phyloP scores from a whole-genome alignment of 2,329 filamentous ascomycete genomes.

The Escovopsis sp. region DNA sequence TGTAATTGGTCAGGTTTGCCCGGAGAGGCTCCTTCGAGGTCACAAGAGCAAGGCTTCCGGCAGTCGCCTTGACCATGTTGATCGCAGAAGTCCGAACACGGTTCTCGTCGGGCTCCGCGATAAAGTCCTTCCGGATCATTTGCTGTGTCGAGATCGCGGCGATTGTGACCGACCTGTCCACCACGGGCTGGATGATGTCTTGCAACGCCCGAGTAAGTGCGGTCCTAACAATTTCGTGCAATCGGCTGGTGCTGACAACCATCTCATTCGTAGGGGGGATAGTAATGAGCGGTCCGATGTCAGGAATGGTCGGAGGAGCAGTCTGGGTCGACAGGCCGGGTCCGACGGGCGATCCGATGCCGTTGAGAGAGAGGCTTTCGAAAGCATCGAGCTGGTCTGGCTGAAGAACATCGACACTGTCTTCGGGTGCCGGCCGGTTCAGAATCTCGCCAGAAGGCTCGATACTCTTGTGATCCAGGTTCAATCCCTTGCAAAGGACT shows the following conservation, averaged over 20 bases:
- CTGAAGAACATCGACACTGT: slow-evolving; percentile 42
- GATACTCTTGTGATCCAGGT: slow-evolving; percentile 83
- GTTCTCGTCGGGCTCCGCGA: slow-evolving; percentile 80
- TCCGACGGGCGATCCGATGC: slow-evolving; percentile 51
- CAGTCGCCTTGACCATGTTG: slow-evolving; percentile 88
- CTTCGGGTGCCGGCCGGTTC: slow-evolving; percentile 53
- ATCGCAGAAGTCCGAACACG: slow-evolving; percentile 75
- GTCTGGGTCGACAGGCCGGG: slow-evolving; percentile 64
- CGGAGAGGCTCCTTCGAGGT: slow-evolving; percentile 94
- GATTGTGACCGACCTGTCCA: slow-evolving; percentile 94
- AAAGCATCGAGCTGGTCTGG: slow-evolving; percentile 66
- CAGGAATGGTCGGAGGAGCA: slow-evolving; percentile 68
- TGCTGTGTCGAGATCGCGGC: slow-evolving; percentile 93
- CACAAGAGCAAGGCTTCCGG: slow-evolving; percentile 87
- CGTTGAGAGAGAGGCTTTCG: slow-evolving; percentile 67
- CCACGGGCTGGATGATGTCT: slow-evolving; percentile 94
- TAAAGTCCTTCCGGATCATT: slow-evolving; percentile 92
- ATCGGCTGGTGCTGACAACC: slow-evolving; percentile 54
- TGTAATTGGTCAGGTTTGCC: slow-evolving; percentile 95
- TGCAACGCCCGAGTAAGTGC: slow-evolving; percentile 82
- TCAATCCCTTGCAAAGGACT: slow-evolving; percentile 84
- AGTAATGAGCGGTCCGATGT: slow-evolving; percentile 63
- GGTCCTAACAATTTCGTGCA: slow-evolving; percentile 65
- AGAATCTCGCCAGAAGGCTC: slow-evolving; percentile 78
- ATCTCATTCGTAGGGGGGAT: slow-evolving; percentile 72